These are phyloP conservation scores for Triangularia setosa DNA, from an alignment of 2,329 filamentous ascomycete species.

Conservation along the genomic window DNA sequence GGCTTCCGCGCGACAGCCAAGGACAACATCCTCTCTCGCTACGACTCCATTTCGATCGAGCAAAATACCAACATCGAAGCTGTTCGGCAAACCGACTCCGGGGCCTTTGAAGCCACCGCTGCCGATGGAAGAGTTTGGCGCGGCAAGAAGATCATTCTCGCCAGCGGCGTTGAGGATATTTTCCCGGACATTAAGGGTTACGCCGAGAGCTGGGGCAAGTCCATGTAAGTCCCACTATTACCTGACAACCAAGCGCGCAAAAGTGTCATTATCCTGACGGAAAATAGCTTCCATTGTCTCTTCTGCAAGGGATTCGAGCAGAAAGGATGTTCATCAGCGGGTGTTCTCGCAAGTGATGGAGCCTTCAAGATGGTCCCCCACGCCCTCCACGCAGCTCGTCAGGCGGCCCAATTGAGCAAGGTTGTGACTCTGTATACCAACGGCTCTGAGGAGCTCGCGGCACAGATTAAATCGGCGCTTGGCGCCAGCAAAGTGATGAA, in stretches of 20 bases:
- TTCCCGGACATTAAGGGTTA: conserved; percentile 51
- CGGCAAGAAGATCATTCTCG: conserved; percentile 53
- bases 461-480: conserved; percentile 25
- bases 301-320: conserved; percentile 60
- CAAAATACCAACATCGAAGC: conserved; percentile 24
- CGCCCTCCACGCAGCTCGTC: conserved; percentile 39
- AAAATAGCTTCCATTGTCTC: conserved; percentile 52
- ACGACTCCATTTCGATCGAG: conserved; percentile 34
- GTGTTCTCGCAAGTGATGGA: conserved; percentile 43
- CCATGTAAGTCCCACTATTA: conserved; percentile 42
- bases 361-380: conserved; percentile 28
- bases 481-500: conserved; percentile 21
- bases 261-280: neutral
- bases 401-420: conserved; percentile 41
- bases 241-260: neutral
- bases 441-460: conserved; percentile 34
- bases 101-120: conserved; percentile 39
- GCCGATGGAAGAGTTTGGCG: conserved; percentile 38
- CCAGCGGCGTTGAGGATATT: conserved; percentile 50
- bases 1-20: conserved; percentile 35
- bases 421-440: conserved; percentile 51
- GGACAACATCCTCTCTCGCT: conserved; percentile 34
- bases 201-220: conserved; percentile 49
- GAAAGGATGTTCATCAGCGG: conserved; percentile 41
- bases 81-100: conserved; percentile 9